Evolutionary conservation across 176 grass and related monocot genomes (phyloP).

Genomic region (Microstegium vimineum): DNA sequence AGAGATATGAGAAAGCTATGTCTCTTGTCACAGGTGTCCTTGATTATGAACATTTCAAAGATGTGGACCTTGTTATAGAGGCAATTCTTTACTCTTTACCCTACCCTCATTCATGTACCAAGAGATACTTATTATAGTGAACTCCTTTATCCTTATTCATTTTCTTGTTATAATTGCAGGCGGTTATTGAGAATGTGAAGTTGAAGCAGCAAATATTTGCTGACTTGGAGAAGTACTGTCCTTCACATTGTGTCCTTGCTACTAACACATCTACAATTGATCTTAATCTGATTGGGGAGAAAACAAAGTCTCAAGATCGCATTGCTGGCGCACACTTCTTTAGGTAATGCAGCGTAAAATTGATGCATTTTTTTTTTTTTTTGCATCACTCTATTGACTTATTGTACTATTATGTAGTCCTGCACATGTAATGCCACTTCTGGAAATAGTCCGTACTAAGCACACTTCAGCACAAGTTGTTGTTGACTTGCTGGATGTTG

Average conservation of each 20-base stretch:
- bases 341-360: constrained; percentile 48
- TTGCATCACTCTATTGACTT: not conserved
- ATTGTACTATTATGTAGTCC: constrained; percentile 52
- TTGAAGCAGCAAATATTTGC: constrained; percentile 93
- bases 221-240: constrained; percentile 80
- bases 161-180: constrained; percentile 44
- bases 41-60: constrained; percentile 79
- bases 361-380: constrained; percentile 1
- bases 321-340: constrained; percentile 97
- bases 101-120: not conserved
- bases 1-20: constrained; percentile 66
- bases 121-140: not conserved
- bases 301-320: constrained; percentile 69
- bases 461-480: constrained; percentile 79
- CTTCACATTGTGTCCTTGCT: constrained; percentile 74
- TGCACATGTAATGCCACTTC: constrained; percentile 86
- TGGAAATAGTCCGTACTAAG: constrained; percentile 82
- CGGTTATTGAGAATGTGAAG: constrained; percentile 78
- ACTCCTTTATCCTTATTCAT: not conserved
- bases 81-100: constrained; percentile 26
- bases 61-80: constrained; percentile 88
- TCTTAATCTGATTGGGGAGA: constrained; percentile 90
- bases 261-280: constrained; percentile 98
- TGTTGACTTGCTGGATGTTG: constrained; percentile 82
- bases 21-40: constrained; percentile 76